phyloP scores from a whole-genome alignment of 2,329 filamentous ascomycete species.

The Colletotrichum kahawae region DNA sequence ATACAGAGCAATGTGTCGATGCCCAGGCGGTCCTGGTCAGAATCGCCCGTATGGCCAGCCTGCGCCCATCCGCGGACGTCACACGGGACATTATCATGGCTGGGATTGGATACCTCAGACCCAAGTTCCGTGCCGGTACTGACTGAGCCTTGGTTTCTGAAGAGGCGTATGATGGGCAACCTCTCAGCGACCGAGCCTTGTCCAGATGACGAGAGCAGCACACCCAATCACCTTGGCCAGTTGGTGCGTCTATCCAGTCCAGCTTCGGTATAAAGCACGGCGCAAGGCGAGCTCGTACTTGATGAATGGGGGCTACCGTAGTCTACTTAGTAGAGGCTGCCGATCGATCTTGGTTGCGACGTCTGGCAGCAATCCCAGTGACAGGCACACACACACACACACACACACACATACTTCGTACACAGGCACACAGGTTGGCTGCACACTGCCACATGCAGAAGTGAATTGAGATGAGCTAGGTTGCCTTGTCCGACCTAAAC shows the following conservation, averaged over 20 bases:
- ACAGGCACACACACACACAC: not conserved
- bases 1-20: not conserved
- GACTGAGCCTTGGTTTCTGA: not conserved
- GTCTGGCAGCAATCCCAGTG: not conserved
- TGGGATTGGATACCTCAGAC: not conserved
- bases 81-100: not conserved
- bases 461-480: not conserved
- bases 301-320: not conserved
- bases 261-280: not conserved
- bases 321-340: not conserved
- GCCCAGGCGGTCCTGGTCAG: not conserved
- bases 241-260: not conserved
- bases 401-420: no score
- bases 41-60: not conserved
- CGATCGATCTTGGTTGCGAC: not conserved
- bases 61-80: not conserved
- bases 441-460: not conserved
- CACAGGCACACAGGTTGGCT: not conserved
- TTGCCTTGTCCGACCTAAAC: not conserved
- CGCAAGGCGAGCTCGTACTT: not conserved
- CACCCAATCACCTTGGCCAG: not conserved
- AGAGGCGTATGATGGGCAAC: not conserved
- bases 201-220: not conserved
- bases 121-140: not conserved
- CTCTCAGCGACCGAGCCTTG: not conserved